These are phyloP conservation scores for Neurospora tetrasperma DNA, from an alignment of 495 filamentous ascomycete species.

Conservation along the genomic window DNA sequence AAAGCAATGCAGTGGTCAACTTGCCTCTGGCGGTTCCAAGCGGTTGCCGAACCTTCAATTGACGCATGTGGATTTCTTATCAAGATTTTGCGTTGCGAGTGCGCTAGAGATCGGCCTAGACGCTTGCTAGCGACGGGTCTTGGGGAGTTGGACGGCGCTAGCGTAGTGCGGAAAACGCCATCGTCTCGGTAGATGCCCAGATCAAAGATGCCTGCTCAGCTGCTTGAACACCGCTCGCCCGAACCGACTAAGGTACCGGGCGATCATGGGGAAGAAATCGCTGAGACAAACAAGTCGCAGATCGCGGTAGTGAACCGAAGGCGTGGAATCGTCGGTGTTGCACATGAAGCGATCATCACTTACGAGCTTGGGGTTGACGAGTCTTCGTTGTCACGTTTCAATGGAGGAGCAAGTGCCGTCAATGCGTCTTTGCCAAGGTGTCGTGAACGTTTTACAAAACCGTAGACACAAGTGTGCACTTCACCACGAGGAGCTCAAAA, in stretches of 20 bases:
- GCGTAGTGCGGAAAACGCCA: background rate
- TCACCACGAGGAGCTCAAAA: background rate
- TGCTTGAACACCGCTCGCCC: background rate
- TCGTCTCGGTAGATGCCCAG: background rate
- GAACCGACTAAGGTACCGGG: background rate
- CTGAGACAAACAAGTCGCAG: background rate
- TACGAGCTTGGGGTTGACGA: background rate
- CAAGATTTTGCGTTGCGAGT: background rate
- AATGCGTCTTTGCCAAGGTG: background rate
- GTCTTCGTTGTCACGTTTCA: background rate
- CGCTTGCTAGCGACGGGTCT: background rate
- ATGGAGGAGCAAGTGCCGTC: background rate
- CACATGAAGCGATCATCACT: background rate
- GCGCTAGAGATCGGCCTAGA: background rate
- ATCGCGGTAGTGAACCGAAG: background rate
- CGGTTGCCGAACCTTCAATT: background rate
- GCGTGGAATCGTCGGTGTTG: background rate
- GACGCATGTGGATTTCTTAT: background rate
- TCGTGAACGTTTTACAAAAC: background rate
- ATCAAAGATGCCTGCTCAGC: background rate
- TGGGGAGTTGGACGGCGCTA: background rate
- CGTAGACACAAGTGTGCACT: background rate
- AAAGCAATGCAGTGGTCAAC: too few relatives aligned
- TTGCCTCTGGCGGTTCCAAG: background rate
- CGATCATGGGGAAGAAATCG: background rate